Percentiles rank a stretch among this genome's conserved stretches.
Evolutionary conservation across 441 rosid genomes (phyloP).

Genomic region (Populus trichocarpa): DNA sequence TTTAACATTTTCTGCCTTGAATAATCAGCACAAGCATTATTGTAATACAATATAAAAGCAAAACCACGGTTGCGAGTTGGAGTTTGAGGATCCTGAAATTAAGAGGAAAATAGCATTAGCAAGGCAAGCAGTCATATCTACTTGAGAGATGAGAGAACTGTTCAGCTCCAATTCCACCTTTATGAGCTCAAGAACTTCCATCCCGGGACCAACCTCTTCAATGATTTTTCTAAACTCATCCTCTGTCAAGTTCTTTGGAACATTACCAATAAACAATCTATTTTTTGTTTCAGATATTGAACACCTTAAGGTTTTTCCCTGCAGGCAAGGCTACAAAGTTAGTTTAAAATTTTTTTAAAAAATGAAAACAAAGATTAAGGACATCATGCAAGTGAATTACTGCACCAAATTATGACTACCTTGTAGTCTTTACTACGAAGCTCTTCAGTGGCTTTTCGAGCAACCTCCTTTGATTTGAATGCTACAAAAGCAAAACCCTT

Average conservation of each 20-base stretch:
- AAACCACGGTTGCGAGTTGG: conserved; percentile 88
- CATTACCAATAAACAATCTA: conserved; percentile 85
- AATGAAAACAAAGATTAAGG: conserved; percentile 1
- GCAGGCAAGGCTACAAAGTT: conserved; percentile 20
- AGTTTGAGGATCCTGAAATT: conserved; percentile 77
- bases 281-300: conserved; percentile 90
- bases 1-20: conserved; percentile 89
- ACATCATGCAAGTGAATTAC: conserved; percentile 7
- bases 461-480: conserved; percentile 67
- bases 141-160: conserved; percentile 3
- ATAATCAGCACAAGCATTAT: conserved; percentile 95
- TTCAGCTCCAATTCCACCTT: conserved; percentile 47
- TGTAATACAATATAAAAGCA: conserved; percentile 89
- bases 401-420: conserved; percentile 40
- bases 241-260: conserved; percentile 88
- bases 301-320: conserved; percentile 93
- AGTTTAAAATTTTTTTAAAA: not conserved
- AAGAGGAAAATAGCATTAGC: conserved; percentile 15
- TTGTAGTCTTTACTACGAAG: conserved; percentile 82
- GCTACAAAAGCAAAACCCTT: conserved; percentile 94
- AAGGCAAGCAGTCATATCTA: conserved; percentile 18
- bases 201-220: conserved; percentile 87
- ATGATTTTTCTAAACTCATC: conserved; percentile 78
- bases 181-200: conserved; percentile 81
- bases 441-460: conserved; percentile 78